A percentile compares a stretch with the other conserved stretches of the same genome.
Evolutionary conservation across 495 filamentous ascomycete species (phyloP).

Genomic region (Letharia columbiana): DNA sequence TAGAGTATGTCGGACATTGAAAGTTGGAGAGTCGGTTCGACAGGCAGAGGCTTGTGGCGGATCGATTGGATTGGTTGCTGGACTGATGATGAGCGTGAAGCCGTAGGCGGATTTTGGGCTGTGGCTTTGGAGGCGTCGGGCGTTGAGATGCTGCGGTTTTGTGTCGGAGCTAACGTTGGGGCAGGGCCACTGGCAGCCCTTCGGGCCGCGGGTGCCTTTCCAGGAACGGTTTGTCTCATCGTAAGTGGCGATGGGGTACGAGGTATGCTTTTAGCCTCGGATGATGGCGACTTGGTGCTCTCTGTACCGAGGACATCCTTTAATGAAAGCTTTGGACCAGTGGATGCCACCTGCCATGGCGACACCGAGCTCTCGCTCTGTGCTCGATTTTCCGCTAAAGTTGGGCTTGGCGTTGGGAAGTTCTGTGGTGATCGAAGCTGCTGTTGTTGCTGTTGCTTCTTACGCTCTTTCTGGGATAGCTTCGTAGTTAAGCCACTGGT

Average conservation of each 20-base stretch:
- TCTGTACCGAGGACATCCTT: constrained; percentile 32
- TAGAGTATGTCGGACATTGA: constrained; percentile 83
- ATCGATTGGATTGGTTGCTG: constrained; percentile 38
- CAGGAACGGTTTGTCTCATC: constrained; percentile 54
- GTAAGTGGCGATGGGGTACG: constrained; percentile 44
- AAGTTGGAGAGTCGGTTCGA: constrained; percentile 54
- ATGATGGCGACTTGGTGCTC: constrained; percentile 25
- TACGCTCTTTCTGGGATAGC: constrained; percentile 86
- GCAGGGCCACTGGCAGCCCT: constrained; percentile 19
- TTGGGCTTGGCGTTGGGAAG: constrained; percentile 21
- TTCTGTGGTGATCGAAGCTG: constrained; percentile 28
- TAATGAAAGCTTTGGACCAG: constrained; percentile 29
- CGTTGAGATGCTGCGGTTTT: constrained; percentile 13
- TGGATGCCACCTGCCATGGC: constrained; percentile 58
- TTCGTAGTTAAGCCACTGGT: constrained; percentile 31
- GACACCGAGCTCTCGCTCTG: constrained; percentile 40
- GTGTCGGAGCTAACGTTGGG: neutral
- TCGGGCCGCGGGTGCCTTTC: constrained; percentile 33
- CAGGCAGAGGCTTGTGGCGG: constrained; percentile 37
- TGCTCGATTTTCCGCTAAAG: constrained; percentile 12
- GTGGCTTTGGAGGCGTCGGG: constrained; percentile 8
- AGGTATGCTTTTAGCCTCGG: constrained; percentile 25
- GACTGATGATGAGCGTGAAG: constrained; percentile 22
- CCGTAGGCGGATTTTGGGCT: constrained; percentile 21
- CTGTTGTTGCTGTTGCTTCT: constrained; percentile 66